A percentile compares a stretch with the other conserved stretches of the same genome.
Evolutionary conservation across 169 alveolate genomes (phyloP).

Genomic region (Eimeria zaria): DNA sequence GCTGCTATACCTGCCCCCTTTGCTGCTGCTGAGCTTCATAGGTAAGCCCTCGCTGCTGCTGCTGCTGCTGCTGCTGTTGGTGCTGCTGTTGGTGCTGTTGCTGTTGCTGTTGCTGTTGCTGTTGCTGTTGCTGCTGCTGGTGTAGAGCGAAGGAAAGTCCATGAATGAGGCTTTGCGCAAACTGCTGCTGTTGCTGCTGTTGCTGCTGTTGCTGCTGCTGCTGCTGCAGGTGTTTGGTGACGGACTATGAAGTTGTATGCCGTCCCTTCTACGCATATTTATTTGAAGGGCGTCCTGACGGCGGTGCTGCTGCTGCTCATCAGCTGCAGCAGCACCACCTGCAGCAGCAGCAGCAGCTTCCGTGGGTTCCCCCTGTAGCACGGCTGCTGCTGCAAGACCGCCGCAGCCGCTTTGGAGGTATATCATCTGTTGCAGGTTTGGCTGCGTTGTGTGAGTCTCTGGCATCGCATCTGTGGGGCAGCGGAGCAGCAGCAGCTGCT

Average conservation of each 20-base stretch:
- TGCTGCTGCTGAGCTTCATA: constrained; percentile 53
- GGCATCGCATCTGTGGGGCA: constrained; percentile 11
- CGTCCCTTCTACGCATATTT: constrained; percentile 33
- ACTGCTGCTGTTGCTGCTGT: background rate
- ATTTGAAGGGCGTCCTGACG: background rate
- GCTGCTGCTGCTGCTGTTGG: background rate
- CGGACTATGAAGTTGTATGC: constrained; percentile 30
- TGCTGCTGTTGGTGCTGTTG: background rate
- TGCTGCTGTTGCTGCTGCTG: constrained; percentile 2
- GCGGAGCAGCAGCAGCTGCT: too few relatives aligned
- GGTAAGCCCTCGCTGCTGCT: constrained; percentile 21
- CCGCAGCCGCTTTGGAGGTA: constrained; percentile 23
- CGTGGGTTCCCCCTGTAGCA: constrained; percentile 27
- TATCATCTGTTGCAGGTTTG: background rate
- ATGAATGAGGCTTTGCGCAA: background rate
- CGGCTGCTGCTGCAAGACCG: constrained; percentile 45
- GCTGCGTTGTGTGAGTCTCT: constrained; percentile 24
- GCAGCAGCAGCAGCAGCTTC: constrained; percentile 37
- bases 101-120: background rate
- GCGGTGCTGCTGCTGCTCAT: background rate
- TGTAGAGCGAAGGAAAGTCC: too few relatives aligned
- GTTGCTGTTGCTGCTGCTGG: background rate
- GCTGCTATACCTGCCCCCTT: constrained; percentile 30
- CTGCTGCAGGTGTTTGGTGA: constrained; percentile 57
- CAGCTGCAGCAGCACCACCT: constrained; percentile 7